Conservation (phyloP, 2,329 filamentous ascomycete species). For the Aspergillus puulaauensis region DNA sequence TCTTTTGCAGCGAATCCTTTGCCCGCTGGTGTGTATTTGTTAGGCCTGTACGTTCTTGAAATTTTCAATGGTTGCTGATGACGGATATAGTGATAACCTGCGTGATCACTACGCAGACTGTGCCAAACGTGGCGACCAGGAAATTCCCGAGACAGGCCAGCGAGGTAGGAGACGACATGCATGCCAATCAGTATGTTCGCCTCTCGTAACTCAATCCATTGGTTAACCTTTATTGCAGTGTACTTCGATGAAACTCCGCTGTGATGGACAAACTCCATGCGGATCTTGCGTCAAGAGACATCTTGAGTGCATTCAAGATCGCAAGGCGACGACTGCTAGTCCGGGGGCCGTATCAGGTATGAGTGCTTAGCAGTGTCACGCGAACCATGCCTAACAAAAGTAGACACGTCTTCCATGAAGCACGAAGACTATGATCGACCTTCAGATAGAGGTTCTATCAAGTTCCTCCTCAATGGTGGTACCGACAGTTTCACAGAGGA, state of each 20-base stretch:
- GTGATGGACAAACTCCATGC: slow-evolving; percentile 46
- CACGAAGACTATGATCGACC: slow-evolving; percentile 30
- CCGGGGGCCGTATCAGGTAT: slow-evolving; percentile 21
- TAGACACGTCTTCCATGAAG: slow-evolving; percentile 22
- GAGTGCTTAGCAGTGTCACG: neutral
- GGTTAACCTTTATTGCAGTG: slow-evolving; percentile 32
- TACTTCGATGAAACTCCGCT: slow-evolving; percentile 49
- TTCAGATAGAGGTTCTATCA: slow-evolving; percentile 47
- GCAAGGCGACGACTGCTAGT: slow-evolving; percentile 19
- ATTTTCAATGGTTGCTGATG: neutral
- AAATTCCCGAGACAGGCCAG: slow-evolving; percentile 47
- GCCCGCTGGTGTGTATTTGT: slow-evolving; percentile 42
- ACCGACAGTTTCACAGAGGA: slow-evolving; percentile 48
- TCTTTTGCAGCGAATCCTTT: slow-evolving; percentile 48
- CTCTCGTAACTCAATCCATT: neutral
- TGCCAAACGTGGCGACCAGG: slow-evolving; percentile 40
- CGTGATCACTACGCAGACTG: slow-evolving; percentile 48
- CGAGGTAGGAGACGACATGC: slow-evolving; percentile 48
- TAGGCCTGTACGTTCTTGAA: neutral
- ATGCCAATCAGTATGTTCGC: slow-evolving; percentile 43
- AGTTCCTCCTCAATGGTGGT: slow-evolving; percentile 47
- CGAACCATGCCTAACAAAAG: neutral
- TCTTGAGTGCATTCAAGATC: slow-evolving; percentile 40
- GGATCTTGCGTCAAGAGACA: slow-evolving; percentile 45
- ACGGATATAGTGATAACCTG: slow-evolving; percentile 41